Evolutionary conservation across 345 rosid genomes (phyloP), one percentile per base, ranked within the genome.

Genomic region (Acer negundo): DNA sequence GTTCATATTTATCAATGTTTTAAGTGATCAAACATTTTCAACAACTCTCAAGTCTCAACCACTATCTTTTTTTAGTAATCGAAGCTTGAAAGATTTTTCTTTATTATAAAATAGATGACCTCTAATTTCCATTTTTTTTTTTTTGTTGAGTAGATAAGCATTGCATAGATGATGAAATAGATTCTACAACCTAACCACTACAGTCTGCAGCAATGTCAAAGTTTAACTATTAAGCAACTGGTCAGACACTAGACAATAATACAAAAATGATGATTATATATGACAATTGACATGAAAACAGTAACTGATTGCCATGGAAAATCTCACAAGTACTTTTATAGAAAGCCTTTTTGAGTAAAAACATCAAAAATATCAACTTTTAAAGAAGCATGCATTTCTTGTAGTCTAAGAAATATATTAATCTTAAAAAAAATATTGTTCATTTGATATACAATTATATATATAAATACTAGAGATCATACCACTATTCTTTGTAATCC

Each of bases 401-500:
- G 10, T 42, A 42, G 10, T 49, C 53, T 49, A 3, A 49, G 35
- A 31, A 31, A 31, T 31, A 31, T 31, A 31, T 31, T 31, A 31
- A 31, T 31, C 6, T 31, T 31, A 31, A 31, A 31, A 31, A 31
- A 31, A 3, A 31, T 31, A 31, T 31, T 31, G 35, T 31, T 31
- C 35, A 31, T 31, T 31, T 31, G 31, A 28, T 28, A 28, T 28
- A 28, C 31, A 28, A 28, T 28, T 28, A 28, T 28, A 28, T 28
- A 28, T 28, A 35, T n/a, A n/a, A n/a, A n/a, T 4, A 35, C 38
- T 4, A 35, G 38, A 35, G 38, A 35, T 0, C 38, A 35, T 42
- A 96, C 98, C 98, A 74, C 99, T 93, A 56, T 85, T 93, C 82
- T 92, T 92, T 42, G 99, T 90, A 56, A 96, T 90, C 99, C 99